Evolutionary conservation across 495 filamentous ascomycete genomes (phyloP).

Genomic region (Talaromyces adpressus): DNA sequence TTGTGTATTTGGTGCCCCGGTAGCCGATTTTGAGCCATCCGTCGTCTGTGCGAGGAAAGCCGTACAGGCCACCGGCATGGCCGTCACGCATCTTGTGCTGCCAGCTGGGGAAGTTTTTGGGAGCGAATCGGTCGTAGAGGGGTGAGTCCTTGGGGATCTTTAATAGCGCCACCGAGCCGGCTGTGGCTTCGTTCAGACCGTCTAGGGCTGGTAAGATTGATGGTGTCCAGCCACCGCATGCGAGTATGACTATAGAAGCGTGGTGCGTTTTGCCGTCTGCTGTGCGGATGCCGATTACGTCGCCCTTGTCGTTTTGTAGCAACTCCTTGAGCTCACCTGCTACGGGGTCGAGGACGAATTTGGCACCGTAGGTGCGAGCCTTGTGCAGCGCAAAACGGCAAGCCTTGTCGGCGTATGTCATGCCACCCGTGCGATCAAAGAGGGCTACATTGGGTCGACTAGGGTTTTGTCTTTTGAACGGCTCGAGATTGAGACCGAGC

Average conservation of each 20-base stretch:
- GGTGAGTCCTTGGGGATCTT: conserved; percentile 20
- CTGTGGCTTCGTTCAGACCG: conserved; percentile 34
- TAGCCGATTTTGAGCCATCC: conserved; percentile 40
- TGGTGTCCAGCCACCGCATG: conserved; percentile 73
- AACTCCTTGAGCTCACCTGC: conserved; percentile 18
- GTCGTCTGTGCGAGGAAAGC: conserved; percentile 28
- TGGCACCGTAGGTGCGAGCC: conserved; percentile 24
- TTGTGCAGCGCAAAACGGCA: conserved; percentile 34
- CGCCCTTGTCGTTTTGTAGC: conserved; percentile 7
- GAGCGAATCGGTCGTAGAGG: conserved; percentile 23
- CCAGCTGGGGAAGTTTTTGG: conserved; percentile 29
- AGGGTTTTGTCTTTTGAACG: not conserved
- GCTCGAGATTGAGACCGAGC: not conserved
- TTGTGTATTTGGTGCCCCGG: conserved; percentile 35
- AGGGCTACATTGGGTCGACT: not conserved
- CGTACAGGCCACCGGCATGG: conserved; percentile 25
- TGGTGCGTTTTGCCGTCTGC: conserved; percentile 22
- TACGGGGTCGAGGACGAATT: conserved; percentile 22
- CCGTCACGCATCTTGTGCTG: conserved; percentile 25
- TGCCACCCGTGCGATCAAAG: conserved; percentile 16
- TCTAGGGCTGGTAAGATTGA: conserved; percentile 43
- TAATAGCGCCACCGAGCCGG: conserved; percentile 30
- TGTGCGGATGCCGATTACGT: conserved; percentile 21
- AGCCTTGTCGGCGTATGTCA: conserved; percentile 33
- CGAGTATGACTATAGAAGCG: conserved; percentile 65